Base-by-base conservation (phyloP, 2,329 filamentous ascomycete genomes). In the Hymenotorrendiella dingleyae region DNA sequence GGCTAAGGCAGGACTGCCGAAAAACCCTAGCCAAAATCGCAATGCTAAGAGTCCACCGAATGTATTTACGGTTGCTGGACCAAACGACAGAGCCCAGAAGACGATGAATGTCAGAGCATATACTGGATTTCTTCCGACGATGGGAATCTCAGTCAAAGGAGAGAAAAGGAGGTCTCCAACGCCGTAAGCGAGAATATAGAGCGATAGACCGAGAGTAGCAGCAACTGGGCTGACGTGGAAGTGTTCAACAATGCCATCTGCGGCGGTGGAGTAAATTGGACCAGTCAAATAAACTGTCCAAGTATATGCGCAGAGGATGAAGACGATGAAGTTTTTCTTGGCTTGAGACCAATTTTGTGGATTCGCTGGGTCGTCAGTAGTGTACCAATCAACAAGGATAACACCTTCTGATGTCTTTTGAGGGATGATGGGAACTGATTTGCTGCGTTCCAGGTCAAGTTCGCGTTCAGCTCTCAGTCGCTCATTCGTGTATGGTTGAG, bases 101-200 rank as follows among this genome's bases (percentile, higher is more conserved):
- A 85, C 66, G 42, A 74, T 72, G 62, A 86, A 80, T 6, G 81
- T 82, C 50, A 76, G 60, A 32, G 84, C 73, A 60, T 86, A 86
- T 2, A 82, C 72, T 0, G 75, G 74, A 55, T 82, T 86, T 7
- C 82, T 70, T 2, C 84, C 82, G 40, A 86, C 71, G 33, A 69
- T 57, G 0, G 82, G 79, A n/a, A 86, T 74, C 62, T 86, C 82
- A 33, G 70, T 74, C 42, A 86, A 61, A 0, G 82, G 83, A 0
- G 78, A 77, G 63, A 78, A 85, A 23, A 86, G 46, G 40, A 86
- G 63, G 1, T 81, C 80, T 0, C 80, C 81, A 11, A 79, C 56
- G 11, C 80, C 79, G 46, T 78, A 78, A 1, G 75, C 79, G 0
- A 80, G 61, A 0, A 83, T 77, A 54, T 80, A 82, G 45, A 82